Percentiles rank a stretch among this genome's conserved stretches.
Evolutionary conservation across 2,329 filamentous ascomycete genomes (phyloP).

Genomic region (Sclerotinia spermophila): DNA sequence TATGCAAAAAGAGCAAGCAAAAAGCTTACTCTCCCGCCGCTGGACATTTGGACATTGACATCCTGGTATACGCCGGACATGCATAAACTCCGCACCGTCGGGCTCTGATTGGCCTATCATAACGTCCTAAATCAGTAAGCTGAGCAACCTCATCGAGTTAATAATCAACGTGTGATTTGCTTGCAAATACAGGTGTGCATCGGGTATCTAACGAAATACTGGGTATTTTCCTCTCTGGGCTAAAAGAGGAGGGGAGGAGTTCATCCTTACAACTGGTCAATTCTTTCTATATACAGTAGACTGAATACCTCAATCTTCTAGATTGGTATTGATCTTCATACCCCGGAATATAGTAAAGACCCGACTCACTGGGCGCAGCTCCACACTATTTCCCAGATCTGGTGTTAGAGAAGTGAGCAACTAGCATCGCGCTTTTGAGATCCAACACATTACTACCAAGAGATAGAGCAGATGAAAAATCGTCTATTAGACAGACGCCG

Average conservation of each 20-base stretch:
- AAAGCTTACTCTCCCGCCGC: background rate
- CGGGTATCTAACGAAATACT: background rate
- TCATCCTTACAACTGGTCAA: background rate
- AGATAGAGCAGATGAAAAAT: background rate
- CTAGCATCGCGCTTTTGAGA: background rate
- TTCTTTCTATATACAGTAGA: background rate
- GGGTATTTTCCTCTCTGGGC: background rate
- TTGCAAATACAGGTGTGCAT: background rate
- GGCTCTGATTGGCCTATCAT: background rate
- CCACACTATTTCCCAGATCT: background rate
- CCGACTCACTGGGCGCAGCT: background rate
- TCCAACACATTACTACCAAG: background rate
- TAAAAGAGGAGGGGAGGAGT: background rate
- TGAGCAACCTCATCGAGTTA: background rate
- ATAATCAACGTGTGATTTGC: background rate
- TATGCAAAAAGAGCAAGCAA: background rate
- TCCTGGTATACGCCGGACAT: slow-evolving; percentile 2
- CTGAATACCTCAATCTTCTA: background rate
- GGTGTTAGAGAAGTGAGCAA: background rate
- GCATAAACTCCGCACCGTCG: background rate
- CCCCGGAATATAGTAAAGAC: background rate
- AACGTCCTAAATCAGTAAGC: background rate
- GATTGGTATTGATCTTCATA: background rate
- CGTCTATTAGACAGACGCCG: background rate
- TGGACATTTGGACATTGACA: background rate